Evolutionary conservation across 805 yeast genomes (phyloP).

Genomic region (Nakazawaea pomicola): DNA sequence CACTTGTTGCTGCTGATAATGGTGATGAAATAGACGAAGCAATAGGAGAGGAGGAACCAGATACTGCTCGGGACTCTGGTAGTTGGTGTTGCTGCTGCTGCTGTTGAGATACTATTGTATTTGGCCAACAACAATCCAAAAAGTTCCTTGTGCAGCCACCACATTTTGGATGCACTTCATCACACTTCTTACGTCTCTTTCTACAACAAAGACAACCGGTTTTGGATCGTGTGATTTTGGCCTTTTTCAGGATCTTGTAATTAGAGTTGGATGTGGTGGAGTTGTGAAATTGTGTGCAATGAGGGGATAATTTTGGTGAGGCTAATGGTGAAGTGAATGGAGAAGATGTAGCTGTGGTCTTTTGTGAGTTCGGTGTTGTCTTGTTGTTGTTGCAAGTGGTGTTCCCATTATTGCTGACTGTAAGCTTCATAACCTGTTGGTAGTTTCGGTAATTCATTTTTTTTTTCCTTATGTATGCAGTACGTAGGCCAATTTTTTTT

Average conservation of each 20-base stretch:
- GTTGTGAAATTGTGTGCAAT: no score
- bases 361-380: not conserved
- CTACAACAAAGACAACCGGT: constrained; percentile 13
- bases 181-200: constrained; percentile 15
- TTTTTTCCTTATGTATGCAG: not conserved
- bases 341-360: constrained; percentile 1
- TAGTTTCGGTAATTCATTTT: constrained; percentile 12
- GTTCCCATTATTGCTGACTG: constrained; percentile 3
- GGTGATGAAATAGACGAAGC: not conserved
- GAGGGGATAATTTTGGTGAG: constrained; percentile 8
- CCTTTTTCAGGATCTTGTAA: constrained; percentile 60
- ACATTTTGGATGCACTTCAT: constrained; percentile 16
- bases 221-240: constrained; percentile 13
- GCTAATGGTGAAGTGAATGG: constrained; percentile 11
- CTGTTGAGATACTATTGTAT: not conserved
- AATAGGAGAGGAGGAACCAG: not conserved
- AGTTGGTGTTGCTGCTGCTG: not conserved
- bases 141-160: constrained; percentile 15
- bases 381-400: no score
- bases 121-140: constrained; percentile 13
- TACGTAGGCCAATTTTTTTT: no score
- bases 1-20: not conserved
- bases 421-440: constrained; percentile 12
- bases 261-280: constrained; percentile 34
- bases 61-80: no score